Evolutionary conservation across 2,329 filamentous ascomycete species (phyloP), one percentile per base, ranked within the genome.

Genomic region (Bertia moriformis): DNA sequence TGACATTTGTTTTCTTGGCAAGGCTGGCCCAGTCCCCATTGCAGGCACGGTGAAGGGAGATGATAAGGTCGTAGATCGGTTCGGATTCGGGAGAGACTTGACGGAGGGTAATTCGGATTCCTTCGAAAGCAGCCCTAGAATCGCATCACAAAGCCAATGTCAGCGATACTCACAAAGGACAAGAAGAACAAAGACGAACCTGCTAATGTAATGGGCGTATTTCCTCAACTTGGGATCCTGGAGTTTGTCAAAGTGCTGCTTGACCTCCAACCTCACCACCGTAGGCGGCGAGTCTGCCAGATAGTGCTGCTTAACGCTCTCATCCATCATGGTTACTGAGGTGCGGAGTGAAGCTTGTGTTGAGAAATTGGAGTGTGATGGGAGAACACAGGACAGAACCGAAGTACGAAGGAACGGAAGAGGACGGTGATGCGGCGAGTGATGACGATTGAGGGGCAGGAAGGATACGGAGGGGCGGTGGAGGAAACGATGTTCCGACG

Each of bases 51-150:
- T 89, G 69, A 18, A 91, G 67, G 22, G 78, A 65, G 36, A 91
- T 57, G 47, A 91, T 88, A 54, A 91, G 71, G 57, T 91, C 82
- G 56, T 78, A 91, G 52, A 89, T 87, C 47, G 70, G 63, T 59
- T 87, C 82, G 13, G 82, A 83, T 61, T 91, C 85, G 24, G 83
- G 82, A 0, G 83, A 89, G 45, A 85, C 73, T 55, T 91, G 85
- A 44, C 83, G 77, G 37, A 89, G 63, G n/a, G 83, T 79, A 45
- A 89, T 78, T 48, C 84, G 73, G 44, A 75, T 83, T 41, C 85
- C 85, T 35, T 79, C 69, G 53, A 87, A 85, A 4, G 83, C 75
- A 43, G 83, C 83, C 55, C 82, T 87, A 18, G 10, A 15, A 35
- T 35, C 10, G 17, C 10, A 18, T 18, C 10, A 35, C 15, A 10